These are phyloP conservation scores for Prunus campanulata DNA, from an alignment of 306 rosid genomes.

Conservation along the genomic window DNA sequence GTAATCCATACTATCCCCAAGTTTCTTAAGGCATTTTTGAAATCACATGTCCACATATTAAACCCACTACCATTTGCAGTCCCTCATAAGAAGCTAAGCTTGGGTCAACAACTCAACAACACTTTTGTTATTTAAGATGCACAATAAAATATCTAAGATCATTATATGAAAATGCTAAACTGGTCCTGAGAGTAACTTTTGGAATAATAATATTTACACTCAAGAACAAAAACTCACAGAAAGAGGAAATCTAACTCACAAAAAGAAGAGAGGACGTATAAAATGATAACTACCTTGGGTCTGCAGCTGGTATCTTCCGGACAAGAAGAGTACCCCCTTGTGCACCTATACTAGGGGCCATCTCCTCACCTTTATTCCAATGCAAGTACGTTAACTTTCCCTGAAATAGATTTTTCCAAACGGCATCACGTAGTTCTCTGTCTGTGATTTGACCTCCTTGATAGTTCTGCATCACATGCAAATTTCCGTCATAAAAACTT, in stretches of 20 bases:
- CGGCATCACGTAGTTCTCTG: constrained; percentile 39
- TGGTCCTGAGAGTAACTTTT: not conserved
- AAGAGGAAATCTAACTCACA: constrained; percentile 15
- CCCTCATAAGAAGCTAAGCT: not conserved
- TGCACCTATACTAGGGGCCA: constrained; percentile 66
- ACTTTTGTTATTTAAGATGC: not conserved
- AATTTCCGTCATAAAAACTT: constrained; percentile 17
- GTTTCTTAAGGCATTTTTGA: not conserved
- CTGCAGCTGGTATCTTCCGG: constrained; percentile 64
- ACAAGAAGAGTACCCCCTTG: constrained; percentile 78
- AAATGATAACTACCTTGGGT: constrained; percentile 50
- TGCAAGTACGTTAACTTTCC: constrained; percentile 79
- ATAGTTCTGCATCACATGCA: constrained; percentile 52
- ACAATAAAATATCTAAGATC: not conserved
- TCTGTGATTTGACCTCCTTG: constrained; percentile 57
- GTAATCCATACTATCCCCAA: not conserved
- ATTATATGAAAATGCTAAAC: not conserved
- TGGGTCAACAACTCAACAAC: not conserved
- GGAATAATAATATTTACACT: constrained; percentile 2
- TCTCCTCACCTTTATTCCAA: constrained; percentile 82
- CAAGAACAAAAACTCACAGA: constrained; percentile 2
- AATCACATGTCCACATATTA: not conserved
- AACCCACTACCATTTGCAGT: not conserved
- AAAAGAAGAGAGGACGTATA: constrained; percentile 6
- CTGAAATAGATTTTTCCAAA: constrained; percentile 53